phyloP scores from a whole-genome alignment of 116 monocot species.

The Posidonia oceanica region DNA sequence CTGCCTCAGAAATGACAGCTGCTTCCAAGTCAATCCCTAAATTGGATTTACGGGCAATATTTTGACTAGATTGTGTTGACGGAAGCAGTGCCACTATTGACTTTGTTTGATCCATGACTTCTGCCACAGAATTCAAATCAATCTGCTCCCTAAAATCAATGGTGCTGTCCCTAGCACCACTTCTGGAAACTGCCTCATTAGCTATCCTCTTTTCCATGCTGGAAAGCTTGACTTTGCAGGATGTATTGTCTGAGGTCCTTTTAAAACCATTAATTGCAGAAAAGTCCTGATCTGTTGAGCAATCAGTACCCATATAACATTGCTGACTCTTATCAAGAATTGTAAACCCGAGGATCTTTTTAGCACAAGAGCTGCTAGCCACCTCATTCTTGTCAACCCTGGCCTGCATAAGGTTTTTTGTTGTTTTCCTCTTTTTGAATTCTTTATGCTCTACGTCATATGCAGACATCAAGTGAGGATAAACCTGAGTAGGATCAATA shows the following conservation, averaged over 20 bases:
- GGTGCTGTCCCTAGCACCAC: background rate
- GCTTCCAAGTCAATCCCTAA: constrained; percentile 36
- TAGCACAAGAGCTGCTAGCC: background rate
- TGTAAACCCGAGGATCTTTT: constrained; percentile 12
- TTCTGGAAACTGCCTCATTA: background rate
- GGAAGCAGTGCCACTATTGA: background rate
- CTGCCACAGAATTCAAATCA: constrained; percentile 15
- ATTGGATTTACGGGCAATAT: constrained; percentile 3
- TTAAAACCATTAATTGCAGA: too few relatives aligned
- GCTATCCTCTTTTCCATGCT: too few relatives aligned
- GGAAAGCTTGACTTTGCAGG: too few relatives aligned
- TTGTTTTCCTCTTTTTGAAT: background rate
- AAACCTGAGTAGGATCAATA: background rate
- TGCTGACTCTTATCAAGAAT: background rate
- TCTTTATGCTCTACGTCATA: background rate
- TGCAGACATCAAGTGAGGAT: constrained; percentile 7
- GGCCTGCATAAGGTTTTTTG: background rate
- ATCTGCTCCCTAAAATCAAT: constrained; percentile 8
- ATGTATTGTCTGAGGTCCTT: too few relatives aligned
- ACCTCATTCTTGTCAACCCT: constrained; percentile 1
- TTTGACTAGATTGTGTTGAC: background rate
- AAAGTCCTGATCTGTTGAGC: too few relatives aligned
- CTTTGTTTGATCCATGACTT: constrained; percentile 1
- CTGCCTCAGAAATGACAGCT: constrained; percentile 6
- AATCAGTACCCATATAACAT: background rate